Base-by-base conservation (phyloP, 2,329 filamentous ascomycete genomes). In the Pseudopyrenochaeta lycopersici region DNA sequence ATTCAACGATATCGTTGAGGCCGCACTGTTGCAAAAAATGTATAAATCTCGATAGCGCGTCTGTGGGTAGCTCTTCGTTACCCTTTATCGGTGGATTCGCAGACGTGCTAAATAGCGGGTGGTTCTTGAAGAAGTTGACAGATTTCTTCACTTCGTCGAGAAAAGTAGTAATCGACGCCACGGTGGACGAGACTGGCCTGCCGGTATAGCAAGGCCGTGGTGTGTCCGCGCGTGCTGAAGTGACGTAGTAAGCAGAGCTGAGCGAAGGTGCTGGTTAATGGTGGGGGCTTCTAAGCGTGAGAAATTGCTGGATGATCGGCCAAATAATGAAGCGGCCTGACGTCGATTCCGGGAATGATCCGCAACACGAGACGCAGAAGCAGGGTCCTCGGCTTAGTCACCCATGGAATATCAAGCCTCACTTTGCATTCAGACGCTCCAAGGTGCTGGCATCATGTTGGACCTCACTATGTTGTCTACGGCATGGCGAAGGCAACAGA, bases 91-190 rank as follows among this genome's bases (percentile, higher is more conserved):
- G 54, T 31, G 57, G 57, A 15, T 30, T 49, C 14, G 68, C 40
- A 6, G 56, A 55, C 21, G 67, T 68, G 57, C 68, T 60, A 36
- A 73, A 62, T 5, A 66, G 48, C 3, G 70, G 68, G 54, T 70
- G 68, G 47, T 63, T 66, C 52, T 67, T 70, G 54, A 73, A 63
- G 61, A 73, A 75, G 56, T 63, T 51, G 49, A 74, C 63, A 7
- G 71, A 71, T 67, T 67, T 73, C 63, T 72, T 75, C 60, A 73
- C 64, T 68, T 75, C 70, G 60, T 67, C 67, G 55, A 73, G 46
- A 43, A 72, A 48, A 42, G 50, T 62, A 53, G 68, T 71, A 44
- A 71, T 54, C 55, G 70, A 71, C 71, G 72, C 72, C 72, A 75
- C 71, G 70, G 63, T 75, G 72, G 58, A 47, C 53, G 48, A 33